Percentiles rank a stretch among this genome's conserved stretches.
These are phyloP conservation scores for Hypholoma sublateritium DNA, from an alignment of 768 basidiomycete species.

Conservation along the genomic window DNA sequence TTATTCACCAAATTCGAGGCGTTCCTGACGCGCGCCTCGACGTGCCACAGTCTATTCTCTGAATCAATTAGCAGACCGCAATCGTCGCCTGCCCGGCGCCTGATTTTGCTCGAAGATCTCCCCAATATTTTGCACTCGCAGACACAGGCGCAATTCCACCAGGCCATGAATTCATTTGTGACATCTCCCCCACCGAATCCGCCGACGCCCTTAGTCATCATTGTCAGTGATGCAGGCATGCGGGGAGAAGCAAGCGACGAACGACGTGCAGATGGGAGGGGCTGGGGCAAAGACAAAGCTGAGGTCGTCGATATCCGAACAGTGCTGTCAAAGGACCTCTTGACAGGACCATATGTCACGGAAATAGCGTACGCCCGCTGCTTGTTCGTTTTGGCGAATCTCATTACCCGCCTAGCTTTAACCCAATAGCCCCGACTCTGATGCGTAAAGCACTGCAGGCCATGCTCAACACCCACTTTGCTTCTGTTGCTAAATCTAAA, in stretches of 20 bases:
- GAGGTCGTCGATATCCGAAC: constrained; percentile 60
- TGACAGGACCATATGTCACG: constrained; percentile 74
- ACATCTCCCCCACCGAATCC: constrained; percentile 29
- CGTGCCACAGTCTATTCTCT: constrained; percentile 55
- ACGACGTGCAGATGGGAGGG: constrained; percentile 35
- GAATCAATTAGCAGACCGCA: constrained; percentile 14
- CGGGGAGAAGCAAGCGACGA: constrained; percentile 68
- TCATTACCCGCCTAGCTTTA: constrained; percentile 58
- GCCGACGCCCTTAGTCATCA: constrained; percentile 70
- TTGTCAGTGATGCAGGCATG: constrained; percentile 81
- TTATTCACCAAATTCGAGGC: constrained; percentile 69
- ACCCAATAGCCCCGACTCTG: constrained; percentile 87
- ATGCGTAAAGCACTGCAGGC: constrained; percentile 75
- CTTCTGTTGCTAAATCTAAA: constrained; percentile 20
- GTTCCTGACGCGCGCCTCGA: constrained; percentile 71
- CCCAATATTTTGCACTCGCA: constrained; percentile 83
- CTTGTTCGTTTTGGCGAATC: neutral
- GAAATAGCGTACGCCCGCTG: constrained; percentile 63
- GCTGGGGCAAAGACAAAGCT: constrained; percentile 46
- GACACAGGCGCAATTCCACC: constrained; percentile 74
- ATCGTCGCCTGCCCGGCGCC: constrained; percentile 32
- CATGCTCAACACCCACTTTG: constrained; percentile 51
- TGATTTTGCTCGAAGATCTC: constrained; percentile 86
- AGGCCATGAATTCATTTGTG: constrained; percentile 59
- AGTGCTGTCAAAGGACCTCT: constrained; percentile 67